Percentiles rank a stretch among this genome's conserved stretches.
These are phyloP conservation scores for Nannochloris sp. DNA, from an alignment of 139 green algal species.

Conservation along the genomic window DNA sequence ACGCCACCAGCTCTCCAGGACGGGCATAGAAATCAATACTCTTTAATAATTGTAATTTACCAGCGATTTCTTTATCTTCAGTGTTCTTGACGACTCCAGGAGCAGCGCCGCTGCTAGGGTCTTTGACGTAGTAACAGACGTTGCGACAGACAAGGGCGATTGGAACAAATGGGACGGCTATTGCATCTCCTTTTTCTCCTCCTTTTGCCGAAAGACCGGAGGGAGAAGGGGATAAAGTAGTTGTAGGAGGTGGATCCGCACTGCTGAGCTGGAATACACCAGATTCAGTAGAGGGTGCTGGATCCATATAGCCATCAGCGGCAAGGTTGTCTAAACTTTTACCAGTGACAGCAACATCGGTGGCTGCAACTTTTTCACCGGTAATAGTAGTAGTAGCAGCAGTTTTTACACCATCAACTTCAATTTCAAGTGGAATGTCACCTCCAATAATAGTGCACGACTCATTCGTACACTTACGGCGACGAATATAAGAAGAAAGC, in stretches of 20 bases:
- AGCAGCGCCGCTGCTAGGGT: constrained; percentile 36
- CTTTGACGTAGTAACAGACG: constrained; percentile 55
- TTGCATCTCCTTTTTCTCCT: constrained; percentile 11
- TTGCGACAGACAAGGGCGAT: constrained; percentile 57
- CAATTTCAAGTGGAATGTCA: no score
- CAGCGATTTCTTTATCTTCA: constrained; percentile 28
- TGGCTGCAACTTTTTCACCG: background rate
- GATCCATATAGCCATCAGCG: background rate
- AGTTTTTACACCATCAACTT: no score
- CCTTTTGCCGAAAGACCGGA: background rate
- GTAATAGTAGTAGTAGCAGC: no score
- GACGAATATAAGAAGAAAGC: background rate
- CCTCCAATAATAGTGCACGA: no score
- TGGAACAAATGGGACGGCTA: constrained; percentile 49
- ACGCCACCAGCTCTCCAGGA: constrained; percentile 38
- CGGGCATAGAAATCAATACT: constrained; percentile 46
- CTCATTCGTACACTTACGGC: no score
- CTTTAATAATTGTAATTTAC: constrained; percentile 43
- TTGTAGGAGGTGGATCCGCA: background rate
- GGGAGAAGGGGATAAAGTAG: background rate
- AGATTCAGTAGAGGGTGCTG: background rate
- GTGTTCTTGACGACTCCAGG: constrained; percentile 20
- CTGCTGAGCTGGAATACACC: background rate
- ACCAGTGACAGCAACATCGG: background rate
- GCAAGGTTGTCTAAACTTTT: background rate